Conservation (phyloP, 23 red algal genomes). For the Gracilaria gracilis region DNA sequence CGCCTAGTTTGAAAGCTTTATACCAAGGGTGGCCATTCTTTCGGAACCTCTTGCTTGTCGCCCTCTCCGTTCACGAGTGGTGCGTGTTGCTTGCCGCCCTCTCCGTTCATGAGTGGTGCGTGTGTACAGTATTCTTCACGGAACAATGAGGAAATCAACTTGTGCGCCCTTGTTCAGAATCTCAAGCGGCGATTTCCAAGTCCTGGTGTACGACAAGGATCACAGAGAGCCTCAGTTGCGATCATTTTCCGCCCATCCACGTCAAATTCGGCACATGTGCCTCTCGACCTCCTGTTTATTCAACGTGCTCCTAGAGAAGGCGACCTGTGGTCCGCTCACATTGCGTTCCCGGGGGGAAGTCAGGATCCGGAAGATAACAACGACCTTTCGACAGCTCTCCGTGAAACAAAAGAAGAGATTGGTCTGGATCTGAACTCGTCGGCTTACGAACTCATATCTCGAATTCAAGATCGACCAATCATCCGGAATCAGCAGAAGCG, state of each 20-base stretch:
- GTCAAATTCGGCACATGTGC: neutral
- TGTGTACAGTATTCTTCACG: neutral
- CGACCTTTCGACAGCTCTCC: constrained; percentile 76
- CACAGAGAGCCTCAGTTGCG: constrained; percentile 58
- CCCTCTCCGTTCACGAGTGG: too few species aligned
- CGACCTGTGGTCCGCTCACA: constrained; percentile 90
- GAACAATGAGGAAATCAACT: neutral
- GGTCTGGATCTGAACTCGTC: constrained; percentile 68
- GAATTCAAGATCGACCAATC: constrained; percentile 52
- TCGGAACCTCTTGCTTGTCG: too few species aligned
- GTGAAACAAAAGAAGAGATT: constrained; percentile 89
- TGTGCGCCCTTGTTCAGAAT: neutral
- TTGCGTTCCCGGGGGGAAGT: constrained; percentile 87
- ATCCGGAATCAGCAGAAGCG: neutral
- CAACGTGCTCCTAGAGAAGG: constrained; percentile 65
- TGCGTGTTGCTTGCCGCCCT: neutral
- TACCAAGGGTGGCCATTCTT: too few species aligned
- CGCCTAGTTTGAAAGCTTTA: too few species aligned
- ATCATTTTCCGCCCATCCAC: constrained; percentile 39
- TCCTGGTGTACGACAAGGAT: neutral
- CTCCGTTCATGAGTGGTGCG: neutral
- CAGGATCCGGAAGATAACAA: constrained; percentile 49
- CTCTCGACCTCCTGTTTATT: constrained; percentile 81
- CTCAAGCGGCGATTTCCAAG: constrained; percentile 5
- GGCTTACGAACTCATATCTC: constrained; percentile 44